Conservation (phyloP, 257 asterid genomes). For the Ilex aquifolium region DNA sequence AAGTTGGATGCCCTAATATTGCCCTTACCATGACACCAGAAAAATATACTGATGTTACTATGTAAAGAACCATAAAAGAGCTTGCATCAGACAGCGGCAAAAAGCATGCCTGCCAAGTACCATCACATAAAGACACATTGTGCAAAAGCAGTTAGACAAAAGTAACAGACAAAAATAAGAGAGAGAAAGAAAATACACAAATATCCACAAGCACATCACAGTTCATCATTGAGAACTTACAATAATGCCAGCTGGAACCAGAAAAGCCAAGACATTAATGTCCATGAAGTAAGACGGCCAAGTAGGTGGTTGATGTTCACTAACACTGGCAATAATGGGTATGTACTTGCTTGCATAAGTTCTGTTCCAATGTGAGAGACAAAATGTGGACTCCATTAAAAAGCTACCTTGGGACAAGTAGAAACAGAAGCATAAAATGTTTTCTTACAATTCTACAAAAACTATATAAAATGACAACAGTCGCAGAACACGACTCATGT, state of each 20-base stretch:
- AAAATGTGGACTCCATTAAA: slow-evolving; percentile 18
- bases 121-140: slow-evolving; percentile 13
- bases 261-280: slow-evolving; percentile 88
- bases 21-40: slow-evolving; percentile 95
- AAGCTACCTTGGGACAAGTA: slow-evolving; percentile 4
- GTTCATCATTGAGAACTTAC: slow-evolving; percentile 45
- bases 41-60: slow-evolving; percentile 93
- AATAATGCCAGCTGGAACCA: slow-evolving; percentile 97
- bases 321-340: slow-evolving; percentile 98
- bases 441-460: not conserved
- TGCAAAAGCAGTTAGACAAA: not conserved
- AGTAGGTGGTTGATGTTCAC: slow-evolving; percentile 99
- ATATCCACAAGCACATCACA: slow-evolving; percentile 7
- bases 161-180: not conserved
- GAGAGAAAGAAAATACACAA: slow-evolving; percentile 1
- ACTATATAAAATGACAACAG: not conserved
- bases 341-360: slow-evolving; percentile 99
- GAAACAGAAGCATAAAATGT: not conserved
- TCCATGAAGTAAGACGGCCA: slow-evolving; percentile 99
- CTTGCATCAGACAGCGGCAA: slow-evolving; percentile 96
- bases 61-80: slow-evolving; percentile 86
- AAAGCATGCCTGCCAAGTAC: slow-evolving; percentile 81
- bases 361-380: slow-evolving; percentile 40
- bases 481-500: no score
- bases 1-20: slow-evolving; percentile 10